Evolutionary conservation across 2,329 filamentous ascomycete species (phyloP).

Genomic region (Dryadomyces quercus-mongolicae): DNA sequence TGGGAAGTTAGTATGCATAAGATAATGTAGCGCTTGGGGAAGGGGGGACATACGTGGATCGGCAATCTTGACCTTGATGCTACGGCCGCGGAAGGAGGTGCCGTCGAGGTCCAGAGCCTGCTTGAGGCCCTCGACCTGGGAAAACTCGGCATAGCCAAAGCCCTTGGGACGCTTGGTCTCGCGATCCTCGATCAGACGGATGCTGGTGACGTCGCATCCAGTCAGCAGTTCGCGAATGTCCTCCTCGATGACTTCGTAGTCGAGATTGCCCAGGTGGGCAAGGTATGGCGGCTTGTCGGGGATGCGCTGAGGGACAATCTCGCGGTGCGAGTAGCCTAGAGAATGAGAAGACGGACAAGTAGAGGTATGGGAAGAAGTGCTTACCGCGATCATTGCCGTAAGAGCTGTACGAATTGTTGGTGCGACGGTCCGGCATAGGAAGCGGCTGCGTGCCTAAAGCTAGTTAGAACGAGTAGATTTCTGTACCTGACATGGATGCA

Average conservation of each 20-base stretch:
- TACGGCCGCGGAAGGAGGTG: constrained; percentile 72
- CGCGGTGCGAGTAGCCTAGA: constrained; percentile 43
- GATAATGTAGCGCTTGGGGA: not conserved
- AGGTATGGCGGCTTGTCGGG: constrained; percentile 91
- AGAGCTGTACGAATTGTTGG: constrained; percentile 14
- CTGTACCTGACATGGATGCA: no score
- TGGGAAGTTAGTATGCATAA: not conserved
- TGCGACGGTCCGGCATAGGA: constrained; percentile 34
- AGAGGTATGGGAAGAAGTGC: not conserved
- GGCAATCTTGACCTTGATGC: constrained; percentile 86
- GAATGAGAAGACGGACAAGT: not conserved
- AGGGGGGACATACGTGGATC: constrained; percentile 71
- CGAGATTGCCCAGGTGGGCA: constrained; percentile 90
- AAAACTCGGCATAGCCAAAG: constrained; percentile 96
- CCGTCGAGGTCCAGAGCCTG: constrained; percentile 78
- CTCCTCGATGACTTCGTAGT: constrained; percentile 79
- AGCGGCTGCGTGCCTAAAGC: constrained; percentile 45
- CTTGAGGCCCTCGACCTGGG: constrained; percentile 76
- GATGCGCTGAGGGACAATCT: constrained; percentile 59
- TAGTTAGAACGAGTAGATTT: constrained; percentile 17
- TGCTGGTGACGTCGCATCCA: constrained; percentile 74
- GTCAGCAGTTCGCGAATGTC: constrained; percentile 79
- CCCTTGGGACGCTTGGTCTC: constrained; percentile 90
- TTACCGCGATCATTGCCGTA: constrained; percentile 12
- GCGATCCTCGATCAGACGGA: constrained; percentile 95